phyloP scores from a whole-genome alignment of 495 filamentous ascomycete species.

The Halenospora varia region DNA sequence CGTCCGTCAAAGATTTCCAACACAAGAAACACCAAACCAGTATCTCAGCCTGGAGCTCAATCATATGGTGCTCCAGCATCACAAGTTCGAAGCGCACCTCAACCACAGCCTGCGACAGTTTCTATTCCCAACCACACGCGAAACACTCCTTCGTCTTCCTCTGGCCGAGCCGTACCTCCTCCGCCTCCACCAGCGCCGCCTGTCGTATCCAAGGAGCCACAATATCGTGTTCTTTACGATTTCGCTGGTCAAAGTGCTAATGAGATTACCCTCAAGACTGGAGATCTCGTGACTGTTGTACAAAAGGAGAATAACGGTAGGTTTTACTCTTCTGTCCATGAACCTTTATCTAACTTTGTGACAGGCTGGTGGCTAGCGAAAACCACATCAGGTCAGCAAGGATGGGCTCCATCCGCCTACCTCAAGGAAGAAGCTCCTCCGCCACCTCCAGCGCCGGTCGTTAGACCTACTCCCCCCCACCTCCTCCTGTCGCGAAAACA shows the following conservation, averaged over 20 bases:
- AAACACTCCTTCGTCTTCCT: constrained; percentile 36
- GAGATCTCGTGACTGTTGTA: constrained; percentile 78
- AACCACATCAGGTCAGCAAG: constrained; percentile 67
- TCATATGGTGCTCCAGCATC: constrained; percentile 28
- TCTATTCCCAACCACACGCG: constrained; percentile 42
- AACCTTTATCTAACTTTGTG: constrained; percentile 4
- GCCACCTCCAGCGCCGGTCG: constrained; percentile 43
- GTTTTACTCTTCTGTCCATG: constrained; percentile 24
- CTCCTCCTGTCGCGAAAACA: constrained; percentile 44
- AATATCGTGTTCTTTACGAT: constrained; percentile 81
- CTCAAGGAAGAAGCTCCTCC: constrained; percentile 74
- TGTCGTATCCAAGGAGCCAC: constrained; percentile 65
- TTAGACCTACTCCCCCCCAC: constrained; percentile 52
- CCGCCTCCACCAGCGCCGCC: constrained; percentile 69
- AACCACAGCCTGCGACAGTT: constrained; percentile 38
- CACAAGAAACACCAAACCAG: constrained; percentile 46
- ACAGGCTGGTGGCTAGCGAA: constrained; percentile 94
- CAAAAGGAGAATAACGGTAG: constrained; percentile 89
- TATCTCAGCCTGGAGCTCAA: constrained; percentile 23
- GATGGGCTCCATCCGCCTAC: constrained; percentile 92
- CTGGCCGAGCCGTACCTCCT: constrained; percentile 39
- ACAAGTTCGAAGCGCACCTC: constrained; percentile 42
- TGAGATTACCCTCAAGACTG: constrained; percentile 71
- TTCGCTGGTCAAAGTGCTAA: constrained; percentile 75
- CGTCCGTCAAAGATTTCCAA: constrained; percentile 64